These are phyloP conservation scores for Ministeria vibrans DNA, from an alignment of 78 protist species.

Conservation along the genomic window DNA sequence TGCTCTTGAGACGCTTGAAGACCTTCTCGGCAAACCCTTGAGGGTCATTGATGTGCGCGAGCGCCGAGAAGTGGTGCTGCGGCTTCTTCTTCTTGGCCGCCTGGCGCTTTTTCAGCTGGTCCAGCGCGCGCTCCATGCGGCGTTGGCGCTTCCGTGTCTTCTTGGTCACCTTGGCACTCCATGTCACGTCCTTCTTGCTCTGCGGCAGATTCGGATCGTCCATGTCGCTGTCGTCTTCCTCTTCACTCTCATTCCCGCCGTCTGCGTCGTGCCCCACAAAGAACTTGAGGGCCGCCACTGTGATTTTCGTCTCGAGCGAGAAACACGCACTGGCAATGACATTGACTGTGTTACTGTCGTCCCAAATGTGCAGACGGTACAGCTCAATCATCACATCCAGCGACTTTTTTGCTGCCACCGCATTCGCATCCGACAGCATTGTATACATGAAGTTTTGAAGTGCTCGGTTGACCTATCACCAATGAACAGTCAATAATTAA, in stretches of 20 bases:
- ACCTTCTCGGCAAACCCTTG: conserved; percentile 70
- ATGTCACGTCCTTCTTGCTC: neutral
- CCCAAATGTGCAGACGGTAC: conserved; percentile 66
- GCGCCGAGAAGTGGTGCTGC: conserved; percentile 24
- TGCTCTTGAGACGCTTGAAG: conserved; percentile 35
- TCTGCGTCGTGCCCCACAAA: conserved; percentile 45
- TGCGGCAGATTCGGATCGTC: neutral
- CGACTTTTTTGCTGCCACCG: conserved; percentile 52
- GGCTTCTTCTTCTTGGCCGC: neutral
- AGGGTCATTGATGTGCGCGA: conserved; percentile 69
- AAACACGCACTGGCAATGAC: conserved; percentile 70
- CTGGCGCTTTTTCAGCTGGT: neutral
- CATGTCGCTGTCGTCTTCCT: conserved; percentile 2
- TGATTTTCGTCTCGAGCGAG: conserved; percentile 48
- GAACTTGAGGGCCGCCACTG: conserved; percentile 55
- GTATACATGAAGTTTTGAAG: conserved; percentile 72
- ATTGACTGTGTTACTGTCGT: conserved; percentile 68
- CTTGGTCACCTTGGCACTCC: neutral
- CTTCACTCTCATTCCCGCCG: conserved; percentile 3
- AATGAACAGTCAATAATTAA: no score
- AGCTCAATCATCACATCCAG: conserved; percentile 77
- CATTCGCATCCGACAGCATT: conserved; percentile 53
- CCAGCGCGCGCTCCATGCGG: neutral
- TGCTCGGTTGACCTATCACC: conserved; percentile 35
- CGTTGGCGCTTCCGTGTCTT: conserved; percentile 17